These are phyloP conservation scores for Endoconidiophora polonica DNA, from an alignment of 2,329 filamentous ascomycete species.

Conservation along the genomic window DNA sequence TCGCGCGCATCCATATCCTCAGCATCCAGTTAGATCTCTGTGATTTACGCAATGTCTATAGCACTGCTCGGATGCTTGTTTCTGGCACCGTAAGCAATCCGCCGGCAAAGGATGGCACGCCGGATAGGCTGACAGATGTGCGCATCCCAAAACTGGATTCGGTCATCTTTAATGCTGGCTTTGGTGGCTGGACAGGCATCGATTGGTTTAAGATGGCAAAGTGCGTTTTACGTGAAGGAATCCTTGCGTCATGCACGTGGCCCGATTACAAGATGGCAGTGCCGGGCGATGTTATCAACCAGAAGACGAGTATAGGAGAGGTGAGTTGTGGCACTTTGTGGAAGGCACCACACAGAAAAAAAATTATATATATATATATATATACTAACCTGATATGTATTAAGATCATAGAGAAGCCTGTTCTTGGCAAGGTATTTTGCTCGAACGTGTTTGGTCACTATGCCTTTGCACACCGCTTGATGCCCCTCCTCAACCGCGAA, in stretches of 20 bases:
- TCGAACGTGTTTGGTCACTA: conserved; percentile 96
- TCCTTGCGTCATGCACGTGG: conserved; percentile 55
- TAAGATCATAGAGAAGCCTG: conserved; percentile 22
- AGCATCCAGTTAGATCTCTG: conserved; percentile 44
- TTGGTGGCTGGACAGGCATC: conserved; percentile 72
- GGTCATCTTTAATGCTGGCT: conserved; percentile 73
- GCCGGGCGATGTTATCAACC: conserved; percentile 20
- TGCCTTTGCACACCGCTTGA: conserved; percentile 63
- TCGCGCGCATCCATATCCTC: conserved; percentile 37
- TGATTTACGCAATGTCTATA: conserved; percentile 34
- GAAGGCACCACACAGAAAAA: too few relatives aligned
- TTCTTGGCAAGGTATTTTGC: conserved; percentile 68
- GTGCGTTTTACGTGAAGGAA: conserved; percentile 38
- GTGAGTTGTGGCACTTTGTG: neutral
- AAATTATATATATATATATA: neutral
- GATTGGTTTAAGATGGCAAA: conserved; percentile 23
- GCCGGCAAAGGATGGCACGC: conserved; percentile 20
- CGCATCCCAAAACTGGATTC: conserved; percentile 57
- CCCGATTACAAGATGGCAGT: conserved; percentile 58
- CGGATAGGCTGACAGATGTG: conserved; percentile 25
- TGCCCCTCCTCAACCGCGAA: conserved; percentile 49
- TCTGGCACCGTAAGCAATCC: conserved; percentile 30
- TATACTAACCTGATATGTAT: neutral
- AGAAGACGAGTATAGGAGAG: neutral
- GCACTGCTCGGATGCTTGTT: conserved; percentile 30